Evolutionary conservation across 805 yeast genomes (phyloP).

Genomic region (Pichia exigua): DNA sequence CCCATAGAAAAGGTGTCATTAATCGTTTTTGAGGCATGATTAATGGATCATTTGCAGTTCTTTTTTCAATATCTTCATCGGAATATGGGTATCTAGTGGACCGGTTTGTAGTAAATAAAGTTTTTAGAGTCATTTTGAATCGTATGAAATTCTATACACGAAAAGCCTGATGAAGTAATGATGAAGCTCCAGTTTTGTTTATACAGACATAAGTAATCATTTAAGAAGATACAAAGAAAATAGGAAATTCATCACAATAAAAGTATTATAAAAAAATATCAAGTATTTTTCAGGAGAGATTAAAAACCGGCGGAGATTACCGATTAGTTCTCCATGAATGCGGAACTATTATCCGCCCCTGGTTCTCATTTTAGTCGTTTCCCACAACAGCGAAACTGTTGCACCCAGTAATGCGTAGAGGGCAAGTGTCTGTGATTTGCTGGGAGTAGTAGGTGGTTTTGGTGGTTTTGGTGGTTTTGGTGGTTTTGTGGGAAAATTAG

Average conservation of each 20-base stretch:
- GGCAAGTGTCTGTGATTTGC: background rate
- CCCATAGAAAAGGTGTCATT: slow-evolving; percentile 26
- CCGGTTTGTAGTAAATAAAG: slow-evolving; percentile 4
- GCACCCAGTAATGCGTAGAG: background rate
- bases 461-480: no score
- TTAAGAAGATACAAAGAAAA: background rate
- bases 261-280: no score
- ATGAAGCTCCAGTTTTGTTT: no score
- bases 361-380: background rate
- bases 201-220: no score
- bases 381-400: background rate
- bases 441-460: background rate
- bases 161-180: no score
- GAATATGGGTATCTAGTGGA: slow-evolving; percentile 3
- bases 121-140: slow-evolving; percentile 1
- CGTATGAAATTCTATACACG: no score
- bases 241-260: background rate
- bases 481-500: background rate
- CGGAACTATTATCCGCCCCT: background rate
- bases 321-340: background rate
- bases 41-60: slow-evolving; percentile 14
- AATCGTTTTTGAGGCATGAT: slow-evolving; percentile 30
- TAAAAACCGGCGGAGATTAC: background rate
- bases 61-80: slow-evolving; percentile 13
- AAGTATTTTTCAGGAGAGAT: background rate